phyloP scores from a whole-genome alignment of 169 alveolate genomes.

The Plasmodium ovale region DNA sequence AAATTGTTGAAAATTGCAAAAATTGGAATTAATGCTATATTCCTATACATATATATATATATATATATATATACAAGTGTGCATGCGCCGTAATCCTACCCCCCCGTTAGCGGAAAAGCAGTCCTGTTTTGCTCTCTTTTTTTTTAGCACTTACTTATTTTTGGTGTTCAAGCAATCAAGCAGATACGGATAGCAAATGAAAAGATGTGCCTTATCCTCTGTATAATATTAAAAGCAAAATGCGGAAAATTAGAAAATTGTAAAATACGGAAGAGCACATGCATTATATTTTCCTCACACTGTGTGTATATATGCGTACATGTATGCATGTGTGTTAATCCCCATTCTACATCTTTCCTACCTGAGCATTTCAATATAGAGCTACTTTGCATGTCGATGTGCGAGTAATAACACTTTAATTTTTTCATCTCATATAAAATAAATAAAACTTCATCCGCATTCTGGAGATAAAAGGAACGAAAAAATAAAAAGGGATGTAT shows the following conservation, averaged over 20 bases:
- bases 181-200: slow-evolving; percentile 72
- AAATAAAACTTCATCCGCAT: slow-evolving; percentile 61
- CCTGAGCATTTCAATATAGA: slow-evolving; percentile 44
- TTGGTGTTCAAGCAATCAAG: slow-evolving; percentile 64
- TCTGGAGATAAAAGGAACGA: neutral
- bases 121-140: neutral
- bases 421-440: slow-evolving; percentile 71
- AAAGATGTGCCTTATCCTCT: slow-evolving; percentile 71
- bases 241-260: neutral
- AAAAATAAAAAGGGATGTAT: slow-evolving; percentile 9
- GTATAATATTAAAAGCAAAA: neutral
- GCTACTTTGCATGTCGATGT: slow-evolving; percentile 25
- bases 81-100: neutral
- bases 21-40: neutral
- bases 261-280: neutral
- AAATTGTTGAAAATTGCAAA: neutral
- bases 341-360: neutral
- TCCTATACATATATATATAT: neutral
- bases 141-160: slow-evolving; percentile 51
- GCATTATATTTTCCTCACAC: neutral
- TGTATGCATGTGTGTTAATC: neutral
- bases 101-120: no score
- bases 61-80: neutral
- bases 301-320: neutral
- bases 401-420: slow-evolving; percentile 56